Evolutionary conservation across 768 basidiomycete genomes (phyloP).

Genomic region (Suillus lakei): DNA sequence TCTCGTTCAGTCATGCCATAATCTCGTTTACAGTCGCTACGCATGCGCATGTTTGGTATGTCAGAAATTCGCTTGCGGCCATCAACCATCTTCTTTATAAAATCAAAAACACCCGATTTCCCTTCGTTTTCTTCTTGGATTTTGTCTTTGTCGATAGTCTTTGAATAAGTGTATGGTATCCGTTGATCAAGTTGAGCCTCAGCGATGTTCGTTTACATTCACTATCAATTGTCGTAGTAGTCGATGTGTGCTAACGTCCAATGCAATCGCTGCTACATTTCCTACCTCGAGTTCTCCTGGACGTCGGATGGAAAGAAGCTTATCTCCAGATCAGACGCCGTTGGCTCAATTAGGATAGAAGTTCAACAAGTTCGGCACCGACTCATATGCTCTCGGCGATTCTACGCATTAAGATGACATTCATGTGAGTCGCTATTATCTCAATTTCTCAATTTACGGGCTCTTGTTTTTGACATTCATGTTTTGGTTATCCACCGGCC

Average conservation of each 20-base stretch:
- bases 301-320: too few species aligned
- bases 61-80: background rate
- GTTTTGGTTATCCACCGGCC: too few species aligned
- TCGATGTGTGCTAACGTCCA: background rate
- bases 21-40: background rate
- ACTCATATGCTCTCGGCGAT: too few species aligned
- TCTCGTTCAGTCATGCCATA: too few species aligned
- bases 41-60: background rate
- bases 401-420: too few species aligned
- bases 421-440: background rate
- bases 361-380: too few species aligned
- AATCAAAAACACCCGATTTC: background rate
- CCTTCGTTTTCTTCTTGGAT: background rate
- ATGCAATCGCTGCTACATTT: background rate
- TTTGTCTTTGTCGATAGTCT: background rate
- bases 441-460: background rate
- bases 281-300: background rate
- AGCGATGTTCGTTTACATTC: background rate
- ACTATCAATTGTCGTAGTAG: background rate
- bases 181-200: background rate
- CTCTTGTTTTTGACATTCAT: too few species aligned
- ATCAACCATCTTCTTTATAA: background rate
- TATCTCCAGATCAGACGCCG: too few species aligned
- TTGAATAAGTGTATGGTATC: background rate
- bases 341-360: too few species aligned